phyloP scores from a whole-genome alignment of 176 grass and related monocot species.

The Dactylis glomerata region DNA sequence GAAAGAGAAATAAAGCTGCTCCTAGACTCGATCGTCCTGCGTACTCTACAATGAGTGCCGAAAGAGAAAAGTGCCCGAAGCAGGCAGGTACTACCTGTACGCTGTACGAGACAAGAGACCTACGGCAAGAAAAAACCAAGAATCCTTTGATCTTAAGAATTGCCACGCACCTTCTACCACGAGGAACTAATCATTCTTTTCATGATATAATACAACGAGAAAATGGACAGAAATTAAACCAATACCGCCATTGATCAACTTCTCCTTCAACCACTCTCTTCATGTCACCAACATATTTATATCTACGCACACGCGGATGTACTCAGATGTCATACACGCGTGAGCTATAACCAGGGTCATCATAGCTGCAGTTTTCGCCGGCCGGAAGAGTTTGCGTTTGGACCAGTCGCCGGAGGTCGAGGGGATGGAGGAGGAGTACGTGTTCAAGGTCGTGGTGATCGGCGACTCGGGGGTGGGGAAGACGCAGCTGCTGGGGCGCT shows the following conservation, averaged over 20 bases:
- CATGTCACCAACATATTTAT: not conserved
- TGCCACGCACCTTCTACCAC: not conserved
- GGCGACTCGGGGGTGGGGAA: conserved; percentile 52
- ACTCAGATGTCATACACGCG: not conserved
- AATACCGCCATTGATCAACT: not conserved
- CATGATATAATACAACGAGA: not conserved
- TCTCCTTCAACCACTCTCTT: conserved; percentile 11
- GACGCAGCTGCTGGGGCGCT: conserved; percentile 43
- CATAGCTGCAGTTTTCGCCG: not conserved
- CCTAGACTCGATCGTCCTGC: not conserved
- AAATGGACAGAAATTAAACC: not conserved
- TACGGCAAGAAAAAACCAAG: not conserved
- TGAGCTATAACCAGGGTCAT: too few relatives aligned
- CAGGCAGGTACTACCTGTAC: not conserved
- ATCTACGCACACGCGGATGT: not conserved
- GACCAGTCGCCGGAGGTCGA: not conserved
- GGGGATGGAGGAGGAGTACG: conserved; percentile 42
- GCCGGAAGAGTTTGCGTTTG: not conserved
- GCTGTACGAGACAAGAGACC: not conserved
- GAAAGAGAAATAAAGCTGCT: not conserved
- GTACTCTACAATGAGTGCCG: conserved; percentile 12
- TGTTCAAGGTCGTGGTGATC: conserved; percentile 56
- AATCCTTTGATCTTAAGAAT: not conserved
- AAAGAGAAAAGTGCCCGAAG: not conserved
- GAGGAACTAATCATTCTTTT: not conserved